Evolutionary conservation across 768 basidiomycete species (phyloP), one percentile per base, ranked within the genome.

Genomic region (Jaapia argillacea): DNA sequence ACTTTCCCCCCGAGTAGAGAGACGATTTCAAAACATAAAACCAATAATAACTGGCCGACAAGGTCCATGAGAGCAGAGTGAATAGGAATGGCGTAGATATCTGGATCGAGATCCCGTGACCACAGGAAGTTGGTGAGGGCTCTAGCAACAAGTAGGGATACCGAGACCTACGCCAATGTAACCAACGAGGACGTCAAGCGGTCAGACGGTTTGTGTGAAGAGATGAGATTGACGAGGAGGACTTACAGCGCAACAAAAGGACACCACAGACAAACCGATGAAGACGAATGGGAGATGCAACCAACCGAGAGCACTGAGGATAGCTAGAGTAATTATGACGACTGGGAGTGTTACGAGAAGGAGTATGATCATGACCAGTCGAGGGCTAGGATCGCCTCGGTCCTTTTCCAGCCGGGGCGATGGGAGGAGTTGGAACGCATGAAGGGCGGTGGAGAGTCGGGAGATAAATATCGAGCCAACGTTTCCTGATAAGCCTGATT

Each of bases 401-500:
- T n/a, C 51, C 50, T 1, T 50, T 41, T 14, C 45, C 37, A 6
- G 21, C 13, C 21, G 26, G 12, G 24, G 36, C 44, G 14, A 45
- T 35, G 6, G 49, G 37, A n/a, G 44, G 28, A 36, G 27, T 5
- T 23, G 52, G 0, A 75, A 71, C 0, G 79, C 71, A 48, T 99
- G 96, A 18, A 97, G 68, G 0, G 82, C 70, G 0, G 96, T 98
- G 1, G 92, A 94, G 4, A 96, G 68, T 5, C 96, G 76, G 2
- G 93, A 96, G 27, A 92, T 81, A 49, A 88, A 81, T 53, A 98
- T 90, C 12, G 89, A 81, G 3, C 93, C 93, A 3, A 92, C 83
- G 33, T 83, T 81, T 7, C 93, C 94, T 0, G 91, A 86, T 12
- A 99, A 63, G 40, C 88, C 86, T 82, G 50, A 1, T n/a, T 36